A percentile compares a stretch with the other conserved stretches of the same genome.
Conservation (phyloP, 495 filamentous ascomycete species). For the Neurospora pannonica region DNA sequence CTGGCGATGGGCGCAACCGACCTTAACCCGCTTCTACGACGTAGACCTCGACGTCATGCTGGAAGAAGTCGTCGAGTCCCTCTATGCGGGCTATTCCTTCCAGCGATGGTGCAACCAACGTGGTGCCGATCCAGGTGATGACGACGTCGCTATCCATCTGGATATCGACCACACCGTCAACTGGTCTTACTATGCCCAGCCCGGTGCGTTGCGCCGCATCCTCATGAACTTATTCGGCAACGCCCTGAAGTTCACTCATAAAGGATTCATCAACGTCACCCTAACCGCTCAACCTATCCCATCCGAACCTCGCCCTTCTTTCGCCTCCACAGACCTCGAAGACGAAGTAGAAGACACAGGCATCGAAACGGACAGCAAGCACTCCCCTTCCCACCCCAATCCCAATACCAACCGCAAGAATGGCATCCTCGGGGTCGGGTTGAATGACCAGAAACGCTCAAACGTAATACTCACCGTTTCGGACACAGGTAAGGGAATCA, state of each 20-base stretch:
- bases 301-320: background rate
- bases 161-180: slow-evolving; percentile 49
- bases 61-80: slow-evolving; percentile 47
- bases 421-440: background rate
- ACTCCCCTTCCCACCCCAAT: background rate
- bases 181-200: slow-evolving; percentile 58
- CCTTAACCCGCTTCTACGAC: background rate
- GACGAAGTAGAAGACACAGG: background rate
- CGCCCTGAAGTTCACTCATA: slow-evolving; percentile 67
- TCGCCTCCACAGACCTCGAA: background rate
- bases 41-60: slow-evolving; percentile 38
- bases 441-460: slow-evolving; percentile 7
- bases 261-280: slow-evolving; percentile 55
- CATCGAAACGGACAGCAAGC: slow-evolving; percentile 20
- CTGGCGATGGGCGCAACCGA: background rate
- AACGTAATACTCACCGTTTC: slow-evolving; percentile 38
- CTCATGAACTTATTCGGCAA: slow-evolving; percentile 81
- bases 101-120: slow-evolving; percentile 4
- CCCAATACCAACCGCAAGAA: background rate
- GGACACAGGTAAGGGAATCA: slow-evolving; percentile 64
- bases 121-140: slow-evolving; percentile 9
- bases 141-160: slow-evolving; percentile 46
- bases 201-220: slow-evolving; percentile 62
- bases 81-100: background rate
- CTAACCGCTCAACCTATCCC: slow-evolving; percentile 31